These are phyloP conservation scores for Leccinum aurantiacum DNA, from an alignment of 768 basidiomycete genomes.

Conservation along the genomic window DNA sequence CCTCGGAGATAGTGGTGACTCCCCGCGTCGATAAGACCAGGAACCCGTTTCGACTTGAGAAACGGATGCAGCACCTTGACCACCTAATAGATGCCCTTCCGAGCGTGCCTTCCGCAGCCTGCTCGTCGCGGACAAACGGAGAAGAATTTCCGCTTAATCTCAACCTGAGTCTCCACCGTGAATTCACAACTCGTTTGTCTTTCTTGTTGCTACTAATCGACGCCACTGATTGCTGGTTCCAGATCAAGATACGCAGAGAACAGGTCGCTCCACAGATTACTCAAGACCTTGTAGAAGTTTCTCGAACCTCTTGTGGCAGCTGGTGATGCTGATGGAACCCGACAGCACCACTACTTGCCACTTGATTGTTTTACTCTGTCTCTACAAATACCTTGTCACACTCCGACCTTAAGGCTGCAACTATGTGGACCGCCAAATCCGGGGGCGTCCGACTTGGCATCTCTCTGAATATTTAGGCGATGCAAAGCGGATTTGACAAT, in stretches of 20 bases:
- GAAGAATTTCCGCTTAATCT: not conserved
- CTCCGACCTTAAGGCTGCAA: conserved; percentile 96
- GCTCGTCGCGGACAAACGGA: not conserved
- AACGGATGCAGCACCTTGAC: not conserved
- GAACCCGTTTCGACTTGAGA: not conserved
- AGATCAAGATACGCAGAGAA: conserved; percentile 85
- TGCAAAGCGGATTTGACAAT: conserved; percentile 81
- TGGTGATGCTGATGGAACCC: conserved; percentile 70
- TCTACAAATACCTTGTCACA: conserved; percentile 90
- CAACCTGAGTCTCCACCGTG: not conserved
- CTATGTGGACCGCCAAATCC: conserved; percentile 75
- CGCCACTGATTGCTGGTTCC: conserved; percentile 15
- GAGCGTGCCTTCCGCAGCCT: not conserved
- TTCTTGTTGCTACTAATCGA: not conserved
- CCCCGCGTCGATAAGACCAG: not conserved
- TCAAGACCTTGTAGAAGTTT: conserved; percentile 92
- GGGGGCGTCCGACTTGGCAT: conserved; percentile 97
- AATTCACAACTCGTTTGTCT: not conserved
- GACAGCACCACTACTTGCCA: not conserved
- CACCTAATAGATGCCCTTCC: not conserved
- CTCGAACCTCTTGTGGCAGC: conserved; percentile 84
- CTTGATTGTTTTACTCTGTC: conserved; percentile 60
- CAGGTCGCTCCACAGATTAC: conserved; percentile 87
- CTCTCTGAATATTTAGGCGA: conserved; percentile 88
- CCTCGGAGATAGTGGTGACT: not conserved